Conservation (phyloP, 768 basidiomycete genomes). For the Collybia sp. region DNA sequence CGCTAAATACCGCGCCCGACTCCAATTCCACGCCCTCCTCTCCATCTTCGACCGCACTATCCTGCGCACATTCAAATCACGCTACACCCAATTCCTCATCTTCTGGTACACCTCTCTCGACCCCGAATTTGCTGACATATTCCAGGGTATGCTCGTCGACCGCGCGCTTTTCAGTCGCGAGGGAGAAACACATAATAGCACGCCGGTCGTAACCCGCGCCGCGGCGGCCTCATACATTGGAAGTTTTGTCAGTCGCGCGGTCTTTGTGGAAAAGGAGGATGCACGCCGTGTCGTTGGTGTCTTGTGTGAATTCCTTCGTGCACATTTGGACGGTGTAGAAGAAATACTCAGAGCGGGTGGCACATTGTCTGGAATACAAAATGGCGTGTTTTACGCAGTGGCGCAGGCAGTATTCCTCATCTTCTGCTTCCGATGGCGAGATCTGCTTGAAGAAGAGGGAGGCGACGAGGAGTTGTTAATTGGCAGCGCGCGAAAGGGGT, state of each 20-base stretch:
- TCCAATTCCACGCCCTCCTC: conserved; percentile 84
- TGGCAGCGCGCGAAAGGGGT: conserved; percentile 13
- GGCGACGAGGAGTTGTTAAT: conserved; percentile 37
- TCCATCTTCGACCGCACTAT: conserved; percentile 93
- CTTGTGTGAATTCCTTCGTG: conserved; percentile 82
- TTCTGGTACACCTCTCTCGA: conserved; percentile 95
- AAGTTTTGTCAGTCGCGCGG: conserved; percentile 85
- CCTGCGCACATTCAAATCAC: conserved; percentile 92
- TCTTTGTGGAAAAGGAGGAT: conserved; percentile 73
- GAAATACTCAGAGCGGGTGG: conserved; percentile 37
- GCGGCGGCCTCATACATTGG: conserved; percentile 95
- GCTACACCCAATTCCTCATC: conserved; percentile 94
- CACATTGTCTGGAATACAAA: conserved; percentile 27
- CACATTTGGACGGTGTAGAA: conserved; percentile 72
- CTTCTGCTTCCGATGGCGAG: conserved; percentile 97
- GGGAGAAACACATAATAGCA: conserved; percentile 22
- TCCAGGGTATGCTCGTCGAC: conserved; percentile 92
- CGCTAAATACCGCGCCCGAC: conserved; percentile 33
- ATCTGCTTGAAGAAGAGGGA: conserved; percentile 64
- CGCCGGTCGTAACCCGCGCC: conserved; percentile 75
- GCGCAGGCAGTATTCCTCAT: conserved; percentile 91
- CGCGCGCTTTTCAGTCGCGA: conserved; percentile 62
- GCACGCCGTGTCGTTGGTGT: conserved; percentile 71
- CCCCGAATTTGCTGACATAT: conserved; percentile 84
- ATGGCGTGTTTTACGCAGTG: conserved; percentile 88